Evolutionary conservation across 2,329 filamentous ascomycete species (phyloP).

Genomic region (Macroventuria anomochaeta): DNA sequence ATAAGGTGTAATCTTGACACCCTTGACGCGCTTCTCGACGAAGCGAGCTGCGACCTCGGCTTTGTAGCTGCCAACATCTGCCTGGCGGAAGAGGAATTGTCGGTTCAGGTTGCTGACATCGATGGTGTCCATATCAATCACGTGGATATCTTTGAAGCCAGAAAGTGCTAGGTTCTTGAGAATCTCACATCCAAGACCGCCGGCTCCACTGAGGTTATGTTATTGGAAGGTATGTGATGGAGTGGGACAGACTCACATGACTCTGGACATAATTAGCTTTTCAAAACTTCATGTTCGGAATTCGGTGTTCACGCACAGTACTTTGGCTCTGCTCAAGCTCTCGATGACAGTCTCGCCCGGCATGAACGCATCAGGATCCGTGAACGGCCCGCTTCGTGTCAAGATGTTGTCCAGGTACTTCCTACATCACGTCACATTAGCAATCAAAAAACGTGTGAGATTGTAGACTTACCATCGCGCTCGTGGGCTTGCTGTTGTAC

Average conservation of each 20-base stretch:
- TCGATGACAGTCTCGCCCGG: constrained; percentile 59
- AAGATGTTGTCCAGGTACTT: constrained; percentile 83
- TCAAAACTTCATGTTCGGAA: neutral
- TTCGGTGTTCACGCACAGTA: constrained; percentile 66
- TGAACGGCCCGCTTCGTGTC: constrained; percentile 78
- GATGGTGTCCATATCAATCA: constrained; percentile 99
- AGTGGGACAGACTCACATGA: constrained; percentile 46
- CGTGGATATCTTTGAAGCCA: constrained; percentile 95
- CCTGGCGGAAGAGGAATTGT: constrained; percentile 91
- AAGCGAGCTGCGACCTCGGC: constrained; percentile 92
- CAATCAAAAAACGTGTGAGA: neutral
- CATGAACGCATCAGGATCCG: constrained; percentile 64
- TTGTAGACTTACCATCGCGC: constrained; percentile 53
- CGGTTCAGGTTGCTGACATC: constrained; percentile 98
- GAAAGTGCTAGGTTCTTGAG: constrained; percentile 95
- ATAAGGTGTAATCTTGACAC: constrained; percentile 91
- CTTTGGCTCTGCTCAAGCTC: constrained; percentile 48
- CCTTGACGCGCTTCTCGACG: constrained; percentile 86
- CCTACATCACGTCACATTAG: constrained; percentile 60
- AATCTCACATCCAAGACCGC: constrained; percentile 94
- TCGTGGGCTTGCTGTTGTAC: constrained; percentile 30
- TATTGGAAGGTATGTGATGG: constrained; percentile 4
- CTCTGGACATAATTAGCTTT: constrained; percentile 38
- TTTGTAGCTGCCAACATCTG: constrained; percentile 92
- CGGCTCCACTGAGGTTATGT: constrained; percentile 77